Evolutionary conservation across 192 early-diverging fungal genomes (phyloP), one percentile per base, ranked within the genome.

Genomic region (Gonapodya prolifera): DNA sequence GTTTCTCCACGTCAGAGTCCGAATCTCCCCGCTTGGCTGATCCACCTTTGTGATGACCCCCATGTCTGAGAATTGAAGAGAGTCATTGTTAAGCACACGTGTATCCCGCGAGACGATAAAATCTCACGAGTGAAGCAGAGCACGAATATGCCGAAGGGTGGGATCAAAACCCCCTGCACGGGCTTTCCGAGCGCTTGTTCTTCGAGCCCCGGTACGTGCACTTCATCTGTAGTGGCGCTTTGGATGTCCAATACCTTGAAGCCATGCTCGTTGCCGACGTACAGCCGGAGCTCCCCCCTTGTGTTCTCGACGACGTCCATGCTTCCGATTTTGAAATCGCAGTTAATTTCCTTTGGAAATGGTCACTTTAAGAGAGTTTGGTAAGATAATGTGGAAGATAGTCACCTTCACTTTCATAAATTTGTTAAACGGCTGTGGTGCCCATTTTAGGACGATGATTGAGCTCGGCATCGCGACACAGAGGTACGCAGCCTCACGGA

Each of bases 381-480:
- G 45, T 69, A 33, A 33, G 32, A 23, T 30, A 29, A 78, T 33
- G 31, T 34, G n/a, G n/a, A 31, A 35, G 71, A 71, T 79, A 16
- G 23, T 33, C 78, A 84, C 86, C 77, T 86, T 86, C 18, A 86
- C 33, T 70, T 83, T 84, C 86, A 88, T 86, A 71, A 88, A 88
- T 69, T 81, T 86, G 76, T 87, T 87, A 75, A 83, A 85, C 13
- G 87, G 87, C 75, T 86, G 85, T n/a, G 82, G 81, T 18, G 87
- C 85, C 85, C 85, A 89, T 78, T 83, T 84, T 80, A 84, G 70
- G 1, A 87, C 78, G 2, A 81, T 35, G 17, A 87, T 75, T 2
- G 79, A 79, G 33, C 83, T 81, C 2, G 81, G 79, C 35, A 84
- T 81, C 1, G 82, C 76, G 1, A 89, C 79, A 75, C 82, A 85